Conservation (phyloP, 176 grass and related monocot genomes). For the Bolboschoenus planiculmis region DNA sequence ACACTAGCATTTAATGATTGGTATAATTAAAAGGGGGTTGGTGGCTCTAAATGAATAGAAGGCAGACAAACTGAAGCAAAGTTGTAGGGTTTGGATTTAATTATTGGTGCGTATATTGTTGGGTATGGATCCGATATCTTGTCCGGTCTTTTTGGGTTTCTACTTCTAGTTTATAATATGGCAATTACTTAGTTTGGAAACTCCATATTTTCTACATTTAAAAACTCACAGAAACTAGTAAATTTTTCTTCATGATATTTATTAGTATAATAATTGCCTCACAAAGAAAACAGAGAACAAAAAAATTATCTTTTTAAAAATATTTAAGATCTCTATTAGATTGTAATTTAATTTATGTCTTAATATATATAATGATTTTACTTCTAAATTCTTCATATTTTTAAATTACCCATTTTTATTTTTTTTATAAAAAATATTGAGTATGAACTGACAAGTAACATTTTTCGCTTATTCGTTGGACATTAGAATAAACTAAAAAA, state of each 20-base stretch:
- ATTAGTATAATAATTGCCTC: not conserved
- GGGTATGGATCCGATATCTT: not conserved
- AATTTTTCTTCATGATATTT: not conserved
- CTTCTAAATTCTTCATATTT: not conserved
- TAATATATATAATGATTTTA: no score
- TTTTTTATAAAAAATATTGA: no score
- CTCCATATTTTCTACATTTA: not conserved
- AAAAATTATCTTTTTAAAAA: no score
- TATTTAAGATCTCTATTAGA: no score
- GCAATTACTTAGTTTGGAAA: not conserved
- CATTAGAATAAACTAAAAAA: not conserved
- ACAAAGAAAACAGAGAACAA: not conserved
- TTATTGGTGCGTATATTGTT: not conserved
- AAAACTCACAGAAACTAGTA: not conserved
- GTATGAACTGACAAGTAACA: no score
- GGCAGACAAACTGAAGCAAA: not conserved
- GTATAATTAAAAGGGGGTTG: conserved; percentile 1
- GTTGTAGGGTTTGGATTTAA: not conserved
- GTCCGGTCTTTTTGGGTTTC: not conserved
- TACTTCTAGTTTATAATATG: not conserved
- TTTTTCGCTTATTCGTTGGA: not conserved
- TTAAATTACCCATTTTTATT: not conserved
- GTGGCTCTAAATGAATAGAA: conserved; percentile 19
- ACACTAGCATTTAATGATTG: conserved; percentile 18
- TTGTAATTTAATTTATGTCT: no score